phyloP scores from a whole-genome alignment of 192 early-diverging fungal genomes.

The Entomortierella chlamydospora region DNA sequence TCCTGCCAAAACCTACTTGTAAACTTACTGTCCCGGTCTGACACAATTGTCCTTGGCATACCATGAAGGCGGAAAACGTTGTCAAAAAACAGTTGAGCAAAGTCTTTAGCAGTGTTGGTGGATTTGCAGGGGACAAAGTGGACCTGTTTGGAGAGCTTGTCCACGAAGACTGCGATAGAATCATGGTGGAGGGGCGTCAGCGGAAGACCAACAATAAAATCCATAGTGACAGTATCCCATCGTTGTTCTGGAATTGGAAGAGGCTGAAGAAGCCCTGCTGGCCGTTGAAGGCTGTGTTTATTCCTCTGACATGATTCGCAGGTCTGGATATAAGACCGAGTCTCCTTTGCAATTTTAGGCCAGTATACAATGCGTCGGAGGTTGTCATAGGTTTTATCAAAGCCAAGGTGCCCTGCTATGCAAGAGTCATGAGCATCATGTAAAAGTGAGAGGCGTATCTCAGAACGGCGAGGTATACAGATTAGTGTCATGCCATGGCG shows the following conservation, averaged over 20 bases:
- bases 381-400: slow-evolving; percentile 13
- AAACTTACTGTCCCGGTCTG: slow-evolving; percentile 59
- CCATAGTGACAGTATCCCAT: slow-evolving; percentile 56
- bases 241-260: slow-evolving; percentile 6
- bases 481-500: not conserved
- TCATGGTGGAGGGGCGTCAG: slow-evolving; percentile 21
- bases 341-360: slow-evolving; percentile 2
- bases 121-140: slow-evolving; percentile 28
- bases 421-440: slow-evolving; percentile 13
- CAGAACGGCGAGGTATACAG: slow-evolving; percentile 3
- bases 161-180: slow-evolving; percentile 59
- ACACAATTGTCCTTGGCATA: slow-evolving; percentile 57
- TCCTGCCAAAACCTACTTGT: slow-evolving; percentile 53
- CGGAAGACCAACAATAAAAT: slow-evolving; percentile 44
- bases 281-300: not conserved
- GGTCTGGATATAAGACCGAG: not conserved
- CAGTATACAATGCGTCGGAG: not conserved
- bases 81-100: slow-evolving; percentile 26
- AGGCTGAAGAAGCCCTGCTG: slow-evolving; percentile 17
- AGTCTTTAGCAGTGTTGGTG: slow-evolving; percentile 10
- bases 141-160: slow-evolving; percentile 55
- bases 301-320: slow-evolving; percentile 11
- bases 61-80: slow-evolving; percentile 47
- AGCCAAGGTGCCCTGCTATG: slow-evolving; percentile 11
- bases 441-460: not conserved